Base-by-base conservation (phyloP, 1,139 yeast species). In the Taphrina deformans region DNA sequence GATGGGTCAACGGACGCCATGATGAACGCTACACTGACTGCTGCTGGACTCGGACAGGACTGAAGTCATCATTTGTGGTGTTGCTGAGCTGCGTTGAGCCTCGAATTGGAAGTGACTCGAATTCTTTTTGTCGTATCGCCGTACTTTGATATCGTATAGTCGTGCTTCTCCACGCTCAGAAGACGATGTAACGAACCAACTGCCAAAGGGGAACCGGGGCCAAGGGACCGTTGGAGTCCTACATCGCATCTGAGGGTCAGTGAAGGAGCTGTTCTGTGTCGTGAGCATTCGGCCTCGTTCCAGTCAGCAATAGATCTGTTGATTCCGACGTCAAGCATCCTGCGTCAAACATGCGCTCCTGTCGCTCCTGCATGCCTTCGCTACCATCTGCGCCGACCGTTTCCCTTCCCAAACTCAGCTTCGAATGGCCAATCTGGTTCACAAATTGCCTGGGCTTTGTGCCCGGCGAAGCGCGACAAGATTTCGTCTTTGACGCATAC, bases 1-100 rank as follows among this genome's bases (percentile, higher is more conserved):
- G 56, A 55, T 18, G 61, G 56, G 40, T 65, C 67, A 12, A 65
- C 61, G 45, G 53, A 33, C 21, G 63, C 55, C 62, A 56, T 56
- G 53, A 26, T 48, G 53, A 48, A 14, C 18, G 45, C 48, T 21
- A 9, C 48, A 21, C 18, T n/a, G n/a, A 44, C n/a, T 4, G 48
- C 7, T 12, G 16, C 5, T 2, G 41, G 2, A 38, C 41, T 9
- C 41, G 14, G n/a, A n/a, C n/a, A n/a, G n/a, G n/a, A n/a, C n/a
- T n/a, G n/a, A n/a, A n/a, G n/a, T n/a, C n/a, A n/a, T n/a, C n/a
- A n/a, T n/a, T n/a, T n/a, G n/a, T n/a, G n/a, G n/a, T n/a, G n/a
- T n/a, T n/a, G n/a, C n/a, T n/a, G n/a, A n/a, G n/a, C n/a, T n/a
- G n/a, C n/a, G n/a, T 38, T 12, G 16, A 12, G 41, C 18, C 16